A percentile compares a stretch with the other conserved stretches of the same genome.
Evolutionary conservation across 1,284 basidiomycete genomes (phyloP).

Genomic region (Hortiboletus rubellus): DNA sequence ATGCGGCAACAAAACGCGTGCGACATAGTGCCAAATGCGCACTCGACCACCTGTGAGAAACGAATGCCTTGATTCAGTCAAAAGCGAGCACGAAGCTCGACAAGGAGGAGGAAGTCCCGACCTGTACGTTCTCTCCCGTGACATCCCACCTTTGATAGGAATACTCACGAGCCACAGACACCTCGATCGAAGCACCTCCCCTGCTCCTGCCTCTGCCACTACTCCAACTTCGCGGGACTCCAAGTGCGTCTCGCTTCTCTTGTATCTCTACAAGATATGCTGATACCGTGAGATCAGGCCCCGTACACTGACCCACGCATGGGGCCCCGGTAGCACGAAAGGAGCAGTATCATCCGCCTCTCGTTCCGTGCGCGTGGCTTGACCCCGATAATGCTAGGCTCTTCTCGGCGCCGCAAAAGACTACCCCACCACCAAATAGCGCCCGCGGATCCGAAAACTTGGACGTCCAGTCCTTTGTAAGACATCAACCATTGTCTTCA

Average conservation of each 20-base stretch:
- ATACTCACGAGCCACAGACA: slow-evolving; percentile 47
- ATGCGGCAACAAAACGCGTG: too few species aligned
- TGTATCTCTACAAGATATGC: not conserved
- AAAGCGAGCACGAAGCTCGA: too few species aligned
- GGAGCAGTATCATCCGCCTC: slow-evolving; percentile 71
- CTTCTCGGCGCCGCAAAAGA: slow-evolving; percentile 46
- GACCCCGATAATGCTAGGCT: not conserved
- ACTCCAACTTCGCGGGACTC: slow-evolving; percentile 86
- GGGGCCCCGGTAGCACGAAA: slow-evolving; percentile 76
- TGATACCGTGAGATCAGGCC: slow-evolving; percentile 45
- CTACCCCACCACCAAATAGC: slow-evolving; percentile 47
- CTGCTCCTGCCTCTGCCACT: slow-evolving; percentile 77
- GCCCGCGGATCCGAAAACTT: too few species aligned
- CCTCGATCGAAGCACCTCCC: slow-evolving; percentile 83
- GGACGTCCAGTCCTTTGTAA: too few species aligned
- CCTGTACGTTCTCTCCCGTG: slow-evolving; percentile 44
- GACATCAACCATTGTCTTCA: too few species aligned
- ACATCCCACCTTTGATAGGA: not conserved
- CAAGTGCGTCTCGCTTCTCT: slow-evolving; percentile 37
- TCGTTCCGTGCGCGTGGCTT: not conserved
- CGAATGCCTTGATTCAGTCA: too few species aligned
- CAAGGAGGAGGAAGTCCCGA: slow-evolving; percentile 61
- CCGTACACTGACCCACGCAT: slow-evolving; percentile 85
- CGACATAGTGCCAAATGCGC: too few species aligned
- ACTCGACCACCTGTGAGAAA: too few species aligned